These are phyloP conservation scores for Sutorius australiensis DNA, from an alignment of 768 basidiomycete genomes.

Conservation along the genomic window DNA sequence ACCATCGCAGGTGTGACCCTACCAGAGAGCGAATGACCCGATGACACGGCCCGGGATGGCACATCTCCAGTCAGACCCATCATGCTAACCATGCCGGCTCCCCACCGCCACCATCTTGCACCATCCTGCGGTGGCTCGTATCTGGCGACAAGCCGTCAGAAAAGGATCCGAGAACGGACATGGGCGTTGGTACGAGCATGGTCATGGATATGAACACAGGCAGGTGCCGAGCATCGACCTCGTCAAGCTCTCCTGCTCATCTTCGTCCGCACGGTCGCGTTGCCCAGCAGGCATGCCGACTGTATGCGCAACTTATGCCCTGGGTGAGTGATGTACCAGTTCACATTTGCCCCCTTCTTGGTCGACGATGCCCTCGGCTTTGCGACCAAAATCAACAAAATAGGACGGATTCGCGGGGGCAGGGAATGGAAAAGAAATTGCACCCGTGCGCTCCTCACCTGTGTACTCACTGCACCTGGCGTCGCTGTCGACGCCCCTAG, in stretches of 20 bases:
- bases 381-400: too few species aligned
- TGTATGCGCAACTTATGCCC: background rate
- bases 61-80: conserved; percentile 1
- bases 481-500: background rate
- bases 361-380: too few species aligned
- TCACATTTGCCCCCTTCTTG: too few species aligned
- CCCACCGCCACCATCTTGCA: too few species aligned
- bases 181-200: too few species aligned
- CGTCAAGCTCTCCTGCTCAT: conserved; percentile 10
- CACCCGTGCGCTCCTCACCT: too few species aligned
- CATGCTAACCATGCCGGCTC: background rate
- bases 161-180: background rate
- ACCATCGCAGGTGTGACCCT: background rate
- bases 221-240: conserved; percentile 24
- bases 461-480: too few species aligned
- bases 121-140: conserved; percentile 9
- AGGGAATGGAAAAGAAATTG: too few species aligned
- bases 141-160: conserved; percentile 16
- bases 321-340: background rate
- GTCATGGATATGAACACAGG: background rate
- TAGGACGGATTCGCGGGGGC: too few species aligned
- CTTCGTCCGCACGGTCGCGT: conserved; percentile 11
- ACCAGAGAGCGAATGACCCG: background rate
- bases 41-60: background rate
- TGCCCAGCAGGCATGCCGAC: conserved; percentile 5